Evolutionary conservation across 1,284 basidiomycete genomes (phyloP).

Genomic region (Sphaerobolus stellatus): DNA sequence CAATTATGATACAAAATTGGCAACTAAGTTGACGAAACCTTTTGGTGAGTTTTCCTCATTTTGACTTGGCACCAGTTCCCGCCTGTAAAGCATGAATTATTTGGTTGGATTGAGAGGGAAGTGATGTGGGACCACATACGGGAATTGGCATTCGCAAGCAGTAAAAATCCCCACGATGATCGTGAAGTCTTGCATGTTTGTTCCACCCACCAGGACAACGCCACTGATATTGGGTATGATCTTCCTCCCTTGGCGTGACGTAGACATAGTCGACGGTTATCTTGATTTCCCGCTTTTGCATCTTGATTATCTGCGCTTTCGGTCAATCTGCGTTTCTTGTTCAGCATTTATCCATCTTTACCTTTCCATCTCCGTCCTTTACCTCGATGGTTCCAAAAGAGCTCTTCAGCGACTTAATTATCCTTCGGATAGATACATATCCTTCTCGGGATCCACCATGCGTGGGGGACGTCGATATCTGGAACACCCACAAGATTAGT

Average conservation of each 20-base stretch:
- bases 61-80: no score
- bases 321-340: neutral
- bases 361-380: neutral
- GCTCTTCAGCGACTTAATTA: neutral
- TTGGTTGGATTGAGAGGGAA: no score
- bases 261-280: neutral
- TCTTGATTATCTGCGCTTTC: neutral
- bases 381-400: no score
- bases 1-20: no score
- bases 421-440: neutral
- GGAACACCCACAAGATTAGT: conserved; percentile 2
- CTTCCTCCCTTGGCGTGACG: neutral
- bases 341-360: neutral
- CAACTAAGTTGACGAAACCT: no score
- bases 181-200: neutral
- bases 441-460: neutral
- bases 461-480: neutral
- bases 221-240: neutral
- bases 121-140: no score
- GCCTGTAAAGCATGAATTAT: no score
- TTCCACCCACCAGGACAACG: conserved; percentile 1
- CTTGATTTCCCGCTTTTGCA: neutral
- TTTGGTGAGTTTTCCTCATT: no score
- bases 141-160: conserved; percentile 1
- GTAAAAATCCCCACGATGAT: neutral